phyloP scores from a whole-genome alignment of 2,329 filamentous ascomycete species.

The Exophiala sp. region DNA sequence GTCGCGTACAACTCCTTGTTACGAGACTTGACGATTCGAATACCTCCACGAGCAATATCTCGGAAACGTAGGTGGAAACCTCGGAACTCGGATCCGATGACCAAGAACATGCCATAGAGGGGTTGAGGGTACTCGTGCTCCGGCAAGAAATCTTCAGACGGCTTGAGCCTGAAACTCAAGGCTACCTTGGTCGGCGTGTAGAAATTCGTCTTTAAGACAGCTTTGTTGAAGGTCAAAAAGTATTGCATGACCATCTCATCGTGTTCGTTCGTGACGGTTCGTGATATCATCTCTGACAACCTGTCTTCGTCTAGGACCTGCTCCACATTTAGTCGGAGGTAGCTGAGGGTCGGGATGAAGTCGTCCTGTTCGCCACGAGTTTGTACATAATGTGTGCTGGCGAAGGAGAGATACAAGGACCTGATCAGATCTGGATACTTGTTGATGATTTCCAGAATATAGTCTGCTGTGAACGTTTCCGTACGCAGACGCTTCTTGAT shows the following conservation, averaged over 20 bases:
- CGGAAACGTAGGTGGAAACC: conserved; percentile 97
- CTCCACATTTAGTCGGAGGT: conserved; percentile 63
- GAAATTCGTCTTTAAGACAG: conserved; percentile 93
- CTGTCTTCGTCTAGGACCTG: conserved; percentile 72
- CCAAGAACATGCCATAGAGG: conserved; percentile 96
- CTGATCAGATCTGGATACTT: conserved; percentile 84
- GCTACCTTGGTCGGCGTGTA: conserved; percentile 99
- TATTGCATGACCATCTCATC: conserved; percentile 97
- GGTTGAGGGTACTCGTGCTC: conserved; percentile 88
- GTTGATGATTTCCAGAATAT: conserved; percentile 95
- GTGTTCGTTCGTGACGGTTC: conserved; percentile 85
- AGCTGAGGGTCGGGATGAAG: conserved; percentile 67
- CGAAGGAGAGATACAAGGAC: conserved; percentile 85
- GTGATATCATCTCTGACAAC: conserved; percentile 72
- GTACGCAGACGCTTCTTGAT: conserved; percentile 92
- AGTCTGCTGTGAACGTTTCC: conserved; percentile 96
- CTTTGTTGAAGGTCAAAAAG: conserved; percentile 91
- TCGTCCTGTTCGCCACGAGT: conserved; percentile 62
- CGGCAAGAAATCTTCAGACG: conserved; percentile 71
- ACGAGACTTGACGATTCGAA: conserved; percentile 96
- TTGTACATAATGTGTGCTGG: conserved; percentile 75
- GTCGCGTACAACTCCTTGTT: conserved; percentile 95
- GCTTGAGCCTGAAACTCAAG: conserved; percentile 90
- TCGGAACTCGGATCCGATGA: conserved; percentile 93
- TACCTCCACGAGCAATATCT: conserved; percentile 93